Evolutionary conservation across 2,329 filamentous ascomycete genomes (phyloP).

Genomic region (Clonostachys sp.): DNA sequence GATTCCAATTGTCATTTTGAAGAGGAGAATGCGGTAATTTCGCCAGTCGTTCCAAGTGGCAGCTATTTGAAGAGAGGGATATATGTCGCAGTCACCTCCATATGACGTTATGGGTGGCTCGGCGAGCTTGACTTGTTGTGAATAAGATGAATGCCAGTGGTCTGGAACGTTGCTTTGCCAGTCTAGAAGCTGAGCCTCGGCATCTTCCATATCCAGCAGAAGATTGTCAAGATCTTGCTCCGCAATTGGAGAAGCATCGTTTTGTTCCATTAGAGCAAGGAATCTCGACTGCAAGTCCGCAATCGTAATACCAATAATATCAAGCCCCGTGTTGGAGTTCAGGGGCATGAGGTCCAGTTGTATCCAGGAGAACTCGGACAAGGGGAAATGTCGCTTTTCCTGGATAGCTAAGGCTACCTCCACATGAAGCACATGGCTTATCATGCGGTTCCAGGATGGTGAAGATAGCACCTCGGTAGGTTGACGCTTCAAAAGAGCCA

Average conservation of each 20-base stretch:
- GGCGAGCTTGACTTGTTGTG: not conserved
- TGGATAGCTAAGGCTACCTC: constrained; percentile 7
- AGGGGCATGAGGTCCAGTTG: constrained; percentile 4
- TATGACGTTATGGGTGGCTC: constrained; percentile 3
- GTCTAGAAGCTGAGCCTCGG: constrained; percentile 6
- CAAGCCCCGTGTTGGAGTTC: constrained; percentile 7
- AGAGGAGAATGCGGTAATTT: constrained; percentile 6
- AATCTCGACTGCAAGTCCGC: constrained; percentile 2
- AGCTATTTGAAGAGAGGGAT: constrained; percentile 9
- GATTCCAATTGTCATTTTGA: not conserved
- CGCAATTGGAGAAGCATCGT: not conserved
- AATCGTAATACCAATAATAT: constrained; percentile 9
- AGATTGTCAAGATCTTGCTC: not conserved
- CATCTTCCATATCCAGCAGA: not conserved
- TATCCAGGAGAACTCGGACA: not conserved
- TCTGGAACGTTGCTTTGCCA: constrained; percentile 6
- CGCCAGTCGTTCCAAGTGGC: constrained; percentile 11
- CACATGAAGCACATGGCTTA: constrained; percentile 6
- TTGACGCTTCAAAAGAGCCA: constrained; percentile 6
- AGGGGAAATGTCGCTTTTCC: not conserved
- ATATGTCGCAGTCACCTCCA: constrained; percentile 8
- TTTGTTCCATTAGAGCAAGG: too few relatives aligned
- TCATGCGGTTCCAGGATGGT: constrained; percentile 5
- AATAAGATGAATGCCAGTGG: constrained; percentile 3
- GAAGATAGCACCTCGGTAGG: constrained; percentile 4